Percentiles rank a stretch among this genome's conserved stretches.
These are phyloP conservation scores for Pseudoneurospora amorphoporcata DNA, from an alignment of 495 filamentous ascomycete species.

Conservation along the genomic window DNA sequence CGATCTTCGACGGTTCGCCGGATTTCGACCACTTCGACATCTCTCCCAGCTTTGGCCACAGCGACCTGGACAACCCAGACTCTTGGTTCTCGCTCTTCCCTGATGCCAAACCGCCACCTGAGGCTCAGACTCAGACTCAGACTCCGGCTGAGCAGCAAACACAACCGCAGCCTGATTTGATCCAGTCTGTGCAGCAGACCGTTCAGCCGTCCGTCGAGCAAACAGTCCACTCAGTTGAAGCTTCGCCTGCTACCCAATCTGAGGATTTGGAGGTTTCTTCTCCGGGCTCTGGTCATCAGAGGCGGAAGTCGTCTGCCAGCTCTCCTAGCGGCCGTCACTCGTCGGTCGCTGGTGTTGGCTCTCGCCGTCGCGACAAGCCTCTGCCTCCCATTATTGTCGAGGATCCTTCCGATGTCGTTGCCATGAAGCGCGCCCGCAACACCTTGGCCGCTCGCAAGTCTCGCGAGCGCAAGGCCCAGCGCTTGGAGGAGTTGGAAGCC, in stretches of 20 bases:
- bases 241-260: constrained; percentile 33
- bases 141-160: constrained; percentile 1
- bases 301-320: constrained; percentile 36
- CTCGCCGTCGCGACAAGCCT: constrained; percentile 65
- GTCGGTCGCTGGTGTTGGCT: constrained; percentile 55
- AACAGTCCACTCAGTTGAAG: constrained; percentile 20
- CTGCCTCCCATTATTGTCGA: constrained; percentile 68
- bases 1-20: constrained; percentile 64
- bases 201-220: background rate
- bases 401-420: constrained; percentile 60
- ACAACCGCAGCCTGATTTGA: background rate
- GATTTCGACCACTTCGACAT: constrained; percentile 59
- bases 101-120: constrained; percentile 22
- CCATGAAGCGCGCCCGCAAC: constrained; percentile 90
- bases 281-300: constrained; percentile 20
- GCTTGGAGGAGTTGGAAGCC: constrained; percentile 52
- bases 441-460: constrained; percentile 94
- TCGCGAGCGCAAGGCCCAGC: constrained; percentile 67
- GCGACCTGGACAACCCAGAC: constrained; percentile 34
- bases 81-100: constrained; percentile 65
- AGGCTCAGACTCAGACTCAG: background rate
- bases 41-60: constrained; percentile 56
- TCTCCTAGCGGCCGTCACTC: constrained; percentile 49
- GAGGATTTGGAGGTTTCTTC: constrained; percentile 31
- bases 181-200: constrained; percentile 1